Percentiles rank a stretch among this genome's conserved stretches.
phyloP scores from a whole-genome alignment of 2,329 filamentous ascomycete genomes.

The Diaporthe ampelina region DNA sequence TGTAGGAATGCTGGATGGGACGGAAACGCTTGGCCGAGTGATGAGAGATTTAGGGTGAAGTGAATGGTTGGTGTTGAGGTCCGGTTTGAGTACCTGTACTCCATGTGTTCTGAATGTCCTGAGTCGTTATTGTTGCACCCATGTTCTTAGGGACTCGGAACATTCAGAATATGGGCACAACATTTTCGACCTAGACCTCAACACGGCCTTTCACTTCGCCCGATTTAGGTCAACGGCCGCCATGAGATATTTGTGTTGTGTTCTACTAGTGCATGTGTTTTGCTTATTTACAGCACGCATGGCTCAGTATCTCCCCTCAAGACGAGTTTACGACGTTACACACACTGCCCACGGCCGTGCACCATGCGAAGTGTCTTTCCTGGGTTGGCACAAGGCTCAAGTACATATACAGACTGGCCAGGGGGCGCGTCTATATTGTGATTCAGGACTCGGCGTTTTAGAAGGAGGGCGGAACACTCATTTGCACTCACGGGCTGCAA shows the following conservation, averaged over 20 bases:
- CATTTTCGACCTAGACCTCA: too few relatives aligned
- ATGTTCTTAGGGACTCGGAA: too few relatives aligned
- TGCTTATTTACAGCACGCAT: slow-evolving; percentile 19
- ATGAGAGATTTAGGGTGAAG: too few relatives aligned
- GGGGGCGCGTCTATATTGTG: neutral
- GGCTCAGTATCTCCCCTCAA: slow-evolving; percentile 23
- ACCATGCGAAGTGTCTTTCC: neutral
- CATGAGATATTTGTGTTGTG: neutral
- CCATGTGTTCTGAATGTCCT: too few relatives aligned
- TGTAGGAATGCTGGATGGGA: neutral
- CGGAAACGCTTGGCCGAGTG: too few relatives aligned
- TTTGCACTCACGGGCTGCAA: neutral
- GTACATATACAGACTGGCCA: slow-evolving; percentile 10
- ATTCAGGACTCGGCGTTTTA: slow-evolving; percentile 6
- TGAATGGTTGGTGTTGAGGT: too few relatives aligned
- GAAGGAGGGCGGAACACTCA: slow-evolving; percentile 21
- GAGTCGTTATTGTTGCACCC: too few relatives aligned
- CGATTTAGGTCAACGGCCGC: neutral
- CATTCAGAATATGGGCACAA: too few relatives aligned
- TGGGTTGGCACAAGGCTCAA: neutral
- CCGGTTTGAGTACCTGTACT: too few relatives aligned
- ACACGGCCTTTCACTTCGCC: too few relatives aligned
- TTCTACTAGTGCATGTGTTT: slow-evolving; percentile 7
- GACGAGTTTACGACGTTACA: slow-evolving; percentile 17
- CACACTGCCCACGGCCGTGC: neutral